Conservation (phyloP, 2,329 filamentous ascomycete genomes). For the Venturiaceae sp. region DNA sequence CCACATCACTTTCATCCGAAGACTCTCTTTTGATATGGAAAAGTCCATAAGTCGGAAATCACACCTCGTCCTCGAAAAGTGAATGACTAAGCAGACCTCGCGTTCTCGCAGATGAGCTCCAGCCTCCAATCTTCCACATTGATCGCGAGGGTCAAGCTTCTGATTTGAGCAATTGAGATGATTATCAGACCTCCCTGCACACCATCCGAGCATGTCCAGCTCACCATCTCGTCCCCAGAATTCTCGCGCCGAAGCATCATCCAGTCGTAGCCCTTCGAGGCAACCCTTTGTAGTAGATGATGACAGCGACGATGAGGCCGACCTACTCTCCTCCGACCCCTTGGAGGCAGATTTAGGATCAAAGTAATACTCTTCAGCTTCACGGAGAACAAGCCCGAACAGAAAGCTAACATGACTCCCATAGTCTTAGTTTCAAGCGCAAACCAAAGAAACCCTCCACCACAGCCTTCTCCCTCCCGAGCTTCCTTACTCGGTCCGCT, state of each 20-base stretch:
- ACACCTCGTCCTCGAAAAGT: too few species aligned
- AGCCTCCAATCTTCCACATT: background rate
- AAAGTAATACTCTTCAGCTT: constrained; percentile 18
- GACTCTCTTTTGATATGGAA: background rate
- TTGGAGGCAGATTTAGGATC: constrained; percentile 40
- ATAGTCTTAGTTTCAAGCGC: constrained; percentile 60
- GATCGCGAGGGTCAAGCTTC: background rate
- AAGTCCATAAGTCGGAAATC: too few species aligned
- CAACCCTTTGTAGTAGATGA: constrained; percentile 17
- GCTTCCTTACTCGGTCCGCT: constrained; percentile 29
- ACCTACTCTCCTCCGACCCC: constrained; percentile 46
- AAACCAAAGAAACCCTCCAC: constrained; percentile 41
- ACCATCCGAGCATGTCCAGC: constrained; percentile 8
- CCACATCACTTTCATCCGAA: background rate
- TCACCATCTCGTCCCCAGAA: background rate
- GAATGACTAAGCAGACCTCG: too few species aligned
- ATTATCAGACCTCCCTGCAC: background rate
- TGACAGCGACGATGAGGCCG: constrained; percentile 40
- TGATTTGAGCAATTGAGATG: background rate
- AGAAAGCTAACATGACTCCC: background rate
- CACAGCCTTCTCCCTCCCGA: constrained; percentile 29
- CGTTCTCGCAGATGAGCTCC: too few species aligned
- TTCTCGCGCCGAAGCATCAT: constrained; percentile 3
- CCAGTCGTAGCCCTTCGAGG: background rate
- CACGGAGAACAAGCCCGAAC: background rate